Base-by-base conservation (phyloP, 192 early-diverging fungal species). In the Coemansia sp. region DNA sequence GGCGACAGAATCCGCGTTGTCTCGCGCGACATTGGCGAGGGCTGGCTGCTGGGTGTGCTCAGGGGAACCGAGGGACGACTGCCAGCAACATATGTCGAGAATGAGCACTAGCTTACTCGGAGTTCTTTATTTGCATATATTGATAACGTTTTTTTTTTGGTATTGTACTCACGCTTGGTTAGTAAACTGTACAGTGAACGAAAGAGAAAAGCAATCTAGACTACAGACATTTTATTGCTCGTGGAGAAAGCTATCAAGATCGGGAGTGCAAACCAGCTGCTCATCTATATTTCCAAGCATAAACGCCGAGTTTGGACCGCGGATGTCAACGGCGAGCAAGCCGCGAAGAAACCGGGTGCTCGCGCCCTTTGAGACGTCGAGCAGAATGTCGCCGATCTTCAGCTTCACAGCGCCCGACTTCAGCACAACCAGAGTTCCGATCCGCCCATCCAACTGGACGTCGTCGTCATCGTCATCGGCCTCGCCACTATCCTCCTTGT, bases 271-370 rank as follows among this genome's bases (percentile, higher is more conserved):
- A 70, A 76, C 5, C 5, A 75, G 59, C 71, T 70, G 67, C 3
- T 67, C 67, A 22, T 75, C 74, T 20, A 81, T 56, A 19, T 81
- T 81, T 4, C 74, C 79, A 38, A 81, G 70, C 48, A 81, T 45
- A 45, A 72, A 71, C 10, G 79, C 79, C 2, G 66, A 41, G n/a
- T 54, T 61, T 6, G 19, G 19, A 11, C 71, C 56, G 20, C 63
- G 48, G 41, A 42, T 59, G 20, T 82, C 79, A 4, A 82, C 64
- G 0, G 79, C 74, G 45, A 76, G 20, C 51, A 82, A 20, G 0
- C 71, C 71, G 41, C 75, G 79, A 58, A 82, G 64, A 46, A 82
- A 82, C 71, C 73, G 71, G 63, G 74, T 74, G 37, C 70, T 70
- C 14, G 79, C 74, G 16, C 79, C 79, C 0, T 62, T 59, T 56